Base-by-base conservation (phyloP, 352 stramenopile genomes). In the Albugo candida region DNA sequence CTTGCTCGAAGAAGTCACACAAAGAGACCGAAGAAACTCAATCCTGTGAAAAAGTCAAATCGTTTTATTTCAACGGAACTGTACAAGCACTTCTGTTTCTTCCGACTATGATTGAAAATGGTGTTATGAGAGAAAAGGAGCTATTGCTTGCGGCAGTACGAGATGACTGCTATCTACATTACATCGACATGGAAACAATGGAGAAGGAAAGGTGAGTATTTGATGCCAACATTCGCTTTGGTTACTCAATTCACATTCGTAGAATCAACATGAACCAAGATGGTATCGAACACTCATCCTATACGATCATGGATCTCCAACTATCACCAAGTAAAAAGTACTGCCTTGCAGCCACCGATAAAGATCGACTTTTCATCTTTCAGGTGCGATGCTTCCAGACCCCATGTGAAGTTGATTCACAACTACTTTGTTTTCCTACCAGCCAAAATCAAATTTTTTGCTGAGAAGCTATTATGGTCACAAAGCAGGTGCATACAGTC, bases 241-340 rank as follows among this genome's bases (percentile, higher is more conserved):
- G 8, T 3, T 8, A 24, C 20, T 19, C 8, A 43, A 10, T 3
- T 24, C 38, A 24, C 38, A 43, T 8, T 10, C 3, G 3, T 20
- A 86, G 77, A 48, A 51, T 91, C 13, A 91, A 87, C 51, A 91
- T 91, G 74, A 91, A 91, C 49, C 60, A 71, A 21, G 77, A 91
- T 40, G 70, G 57, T 11, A 91, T 86, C 37, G 77, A 91, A 51
- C 77, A 91, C 55, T 74, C 87, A 6, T 91, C 77, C 18, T 91
- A 84, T 53, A 84, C 71, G 40, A 91, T 91, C 48, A 82, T 91
- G 70, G 72, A 91, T 46, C 49, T 91, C 41, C 74, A 61, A 19
- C 48, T 80, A 19, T 85, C 74, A 5, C 74, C 77, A 0, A 81
- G 56, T 45, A 66, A 66, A 41, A 86, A 87, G 38, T 91, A 83